Evolutionary conservation across 208 protist genomes (phyloP), one percentile per base, ranked within the genome.

Genomic region (Trichomonas tenax): DNA sequence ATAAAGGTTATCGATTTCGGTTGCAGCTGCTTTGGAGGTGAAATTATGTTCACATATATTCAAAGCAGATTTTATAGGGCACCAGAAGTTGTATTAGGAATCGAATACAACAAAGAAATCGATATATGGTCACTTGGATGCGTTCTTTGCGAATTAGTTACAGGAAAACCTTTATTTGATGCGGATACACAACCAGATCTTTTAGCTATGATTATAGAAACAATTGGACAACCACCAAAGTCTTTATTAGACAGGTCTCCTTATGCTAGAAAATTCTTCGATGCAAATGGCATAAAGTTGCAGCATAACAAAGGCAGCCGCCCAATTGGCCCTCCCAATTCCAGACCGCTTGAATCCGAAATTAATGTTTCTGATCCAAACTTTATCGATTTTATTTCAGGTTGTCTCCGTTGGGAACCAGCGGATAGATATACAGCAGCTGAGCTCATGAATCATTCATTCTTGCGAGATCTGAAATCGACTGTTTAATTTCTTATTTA

Each of bases 1-100:
- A 40, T 99, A 96, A 99, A 99, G 95, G 90, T 99, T 17, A 99
- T 99, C 96, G 99, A 99, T 97, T 99, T 99, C 97, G 99, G 99
- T 63, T 98, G 98, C 44, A 98, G 98, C 40, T 99, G 99, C 96
- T 98, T 98, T 89, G 96, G 96, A 9, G 97, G 98, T 34, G 96
- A 99, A 96, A 98, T 98, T 96, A 45, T 99, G 93, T 98, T 99
- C 98, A 97, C 97, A 96, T 98, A 99, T 98, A 98, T 99, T 97
- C 99, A 99, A 97, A 97, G 88, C 17, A 82, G 99, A 98, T 98
- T 98, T 96, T 99, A 99, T 97, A 89, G 98, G 26, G 98, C 98
- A 11, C 98, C 98, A 36, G 98, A 99, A 96, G 99, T 99, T 41
- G 72, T 98, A 6, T 41, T 96, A 34, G 88, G 89, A 14, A 36